Percentiles rank a stretch among this genome's conserved stretches.
Conservation (phyloP, 768 basidiomycete species). For the Termitomyces titanicus region DNA sequence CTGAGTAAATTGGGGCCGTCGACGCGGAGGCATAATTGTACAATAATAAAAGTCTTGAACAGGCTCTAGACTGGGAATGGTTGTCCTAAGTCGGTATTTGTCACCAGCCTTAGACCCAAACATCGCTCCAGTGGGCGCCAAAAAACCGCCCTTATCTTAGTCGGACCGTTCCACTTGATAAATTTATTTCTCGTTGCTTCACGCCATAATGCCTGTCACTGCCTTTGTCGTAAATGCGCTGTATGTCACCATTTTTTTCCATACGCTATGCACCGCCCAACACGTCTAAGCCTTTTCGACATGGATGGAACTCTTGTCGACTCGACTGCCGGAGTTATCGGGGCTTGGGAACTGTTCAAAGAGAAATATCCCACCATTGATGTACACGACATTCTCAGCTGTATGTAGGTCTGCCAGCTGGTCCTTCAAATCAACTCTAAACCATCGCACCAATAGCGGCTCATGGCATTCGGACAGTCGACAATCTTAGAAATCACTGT, state of each 20-base stretch:
- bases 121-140: too few species aligned
- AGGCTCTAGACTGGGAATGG: too few species aligned
- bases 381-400: slow-evolving; percentile 56
- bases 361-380: slow-evolving; percentile 65
- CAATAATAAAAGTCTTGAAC: slow-evolving; percentile 18
- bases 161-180: neutral
- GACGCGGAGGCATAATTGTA: slow-evolving; percentile 68
- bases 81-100: slow-evolving; percentile 34
- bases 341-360: slow-evolving; percentile 80
- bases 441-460: slow-evolving; percentile 40
- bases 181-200: too few species aligned
- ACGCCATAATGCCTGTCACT: slow-evolving; percentile 30
- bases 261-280: slow-evolving; percentile 4
- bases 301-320: slow-evolving; percentile 85
- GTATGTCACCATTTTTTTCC: slow-evolving; percentile 23
- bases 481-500: slow-evolving; percentile 74
- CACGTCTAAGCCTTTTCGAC: slow-evolving; percentile 59
- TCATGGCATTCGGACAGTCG: slow-evolving; percentile 82
- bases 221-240: slow-evolving; percentile 39
- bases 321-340: slow-evolving; percentile 77
- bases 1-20: slow-evolving; percentile 72
- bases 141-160: too few species aligned
- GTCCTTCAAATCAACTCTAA: neutral
- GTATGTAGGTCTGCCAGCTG: slow-evolving; percentile 36
- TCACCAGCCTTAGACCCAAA: slow-evolving; percentile 32